phyloP scores from a whole-genome alignment of 2,329 filamentous ascomycete species.

The Uncinocarpus reesii region DNA sequence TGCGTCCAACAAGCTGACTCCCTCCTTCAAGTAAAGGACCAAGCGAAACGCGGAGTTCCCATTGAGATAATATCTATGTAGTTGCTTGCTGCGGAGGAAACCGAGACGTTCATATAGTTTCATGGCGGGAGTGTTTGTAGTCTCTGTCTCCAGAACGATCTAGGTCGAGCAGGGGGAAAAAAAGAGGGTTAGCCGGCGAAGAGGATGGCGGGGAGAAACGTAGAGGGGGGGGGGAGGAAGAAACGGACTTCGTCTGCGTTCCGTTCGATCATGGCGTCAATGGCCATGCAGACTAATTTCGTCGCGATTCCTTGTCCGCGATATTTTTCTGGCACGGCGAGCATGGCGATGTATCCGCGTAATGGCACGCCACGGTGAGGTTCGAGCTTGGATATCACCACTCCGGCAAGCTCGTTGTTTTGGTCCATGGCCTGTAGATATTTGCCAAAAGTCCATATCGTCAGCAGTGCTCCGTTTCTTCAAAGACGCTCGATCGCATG shows the following conservation, averaged over 20 bases:
- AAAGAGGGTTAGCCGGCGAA: background rate
- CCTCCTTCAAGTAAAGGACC: constrained; percentile 65
- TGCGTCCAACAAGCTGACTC: constrained; percentile 37
- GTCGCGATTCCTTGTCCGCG: constrained; percentile 82
- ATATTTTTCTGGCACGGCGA: constrained; percentile 73
- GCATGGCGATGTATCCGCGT: constrained; percentile 95
- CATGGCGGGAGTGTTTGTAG: constrained; percentile 80
- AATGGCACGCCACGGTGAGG: constrained; percentile 75
- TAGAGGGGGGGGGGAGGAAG: background rate
- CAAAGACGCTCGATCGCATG: too few species aligned
- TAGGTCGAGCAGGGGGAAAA: constrained; percentile 20
- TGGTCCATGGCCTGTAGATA: constrained; percentile 44
- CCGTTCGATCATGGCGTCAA: constrained; percentile 76
- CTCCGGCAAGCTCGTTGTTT: constrained; percentile 57
- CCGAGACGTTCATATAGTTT: constrained; percentile 86
- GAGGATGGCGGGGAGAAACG: background rate
- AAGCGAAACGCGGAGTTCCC: constrained; percentile 89
- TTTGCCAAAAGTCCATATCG: background rate
- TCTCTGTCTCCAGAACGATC: constrained; percentile 91
- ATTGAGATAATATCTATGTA: constrained; percentile 93
- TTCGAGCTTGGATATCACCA: constrained; percentile 92
- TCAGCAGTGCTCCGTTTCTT: background rate
- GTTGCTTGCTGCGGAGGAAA: constrained; percentile 80
- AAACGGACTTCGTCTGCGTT: constrained; percentile 65
- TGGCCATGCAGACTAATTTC: constrained; percentile 74